Percentiles rank a stretch among this genome's conserved stretches.
phyloP scores from a whole-genome alignment of 495 filamentous ascomycete genomes.

The Tuber aestivum region DNA sequence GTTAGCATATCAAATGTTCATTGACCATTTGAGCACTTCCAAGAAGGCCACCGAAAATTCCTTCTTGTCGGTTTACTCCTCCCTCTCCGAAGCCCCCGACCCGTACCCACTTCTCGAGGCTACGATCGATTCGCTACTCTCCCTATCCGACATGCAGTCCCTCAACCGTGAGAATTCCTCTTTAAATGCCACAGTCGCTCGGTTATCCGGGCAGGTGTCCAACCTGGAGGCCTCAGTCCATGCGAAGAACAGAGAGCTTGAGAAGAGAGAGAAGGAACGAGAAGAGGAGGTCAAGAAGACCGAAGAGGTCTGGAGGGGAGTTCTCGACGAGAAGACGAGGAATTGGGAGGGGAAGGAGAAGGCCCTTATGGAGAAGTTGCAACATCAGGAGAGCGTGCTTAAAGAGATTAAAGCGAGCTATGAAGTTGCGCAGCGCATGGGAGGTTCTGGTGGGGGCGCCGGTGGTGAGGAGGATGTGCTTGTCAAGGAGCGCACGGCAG shows the following conservation, averaged over 20 bases:
- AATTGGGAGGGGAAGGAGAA: constrained; percentile 97
- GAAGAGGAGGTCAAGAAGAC: constrained; percentile 68
- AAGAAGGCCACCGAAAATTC: constrained; percentile 85
- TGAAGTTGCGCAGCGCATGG: constrained; percentile 88
- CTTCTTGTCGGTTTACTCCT: constrained; percentile 86
- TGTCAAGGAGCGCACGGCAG: constrained; percentile 70
- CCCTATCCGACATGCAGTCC: constrained; percentile 37
- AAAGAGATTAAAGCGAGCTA: constrained; percentile 96
- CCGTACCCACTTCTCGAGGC: constrained; percentile 95
- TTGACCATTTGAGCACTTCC: constrained; percentile 90
- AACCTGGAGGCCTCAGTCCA: constrained; percentile 62
- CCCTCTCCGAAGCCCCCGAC: constrained; percentile 90
- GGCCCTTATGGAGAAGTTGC: constrained; percentile 82
- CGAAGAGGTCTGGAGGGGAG: constrained; percentile 82
- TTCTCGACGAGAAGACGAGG: constrained; percentile 88
- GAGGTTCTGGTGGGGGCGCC: constrained; percentile 44
- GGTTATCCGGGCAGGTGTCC: constrained; percentile 67
- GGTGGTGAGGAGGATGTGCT: constrained; percentile 39
- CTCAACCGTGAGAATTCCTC: constrained; percentile 80
- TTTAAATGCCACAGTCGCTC: constrained; percentile 68
- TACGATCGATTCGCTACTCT: constrained; percentile 76
- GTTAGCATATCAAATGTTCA: constrained; percentile 90
- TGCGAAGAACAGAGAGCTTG: constrained; percentile 38
- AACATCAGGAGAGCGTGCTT: constrained; percentile 84
- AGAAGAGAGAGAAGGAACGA: constrained; percentile 65